These are phyloP conservation scores for Sarocladiaceae sp. DNA, from an alignment of 2,329 filamentous ascomycete species.

Conservation along the genomic window DNA sequence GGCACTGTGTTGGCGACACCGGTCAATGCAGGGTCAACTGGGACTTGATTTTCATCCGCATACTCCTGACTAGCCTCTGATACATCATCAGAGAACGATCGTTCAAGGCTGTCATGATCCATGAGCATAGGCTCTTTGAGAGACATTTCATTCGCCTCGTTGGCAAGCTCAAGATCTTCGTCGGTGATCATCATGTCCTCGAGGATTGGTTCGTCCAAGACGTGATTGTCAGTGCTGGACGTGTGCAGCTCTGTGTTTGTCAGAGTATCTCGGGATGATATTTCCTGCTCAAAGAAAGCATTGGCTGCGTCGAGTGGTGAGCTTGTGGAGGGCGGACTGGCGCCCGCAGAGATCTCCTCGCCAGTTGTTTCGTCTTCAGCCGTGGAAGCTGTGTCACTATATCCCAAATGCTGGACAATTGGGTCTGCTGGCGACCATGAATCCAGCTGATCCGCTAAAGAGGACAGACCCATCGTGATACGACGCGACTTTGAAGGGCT, in stretches of 20 bases:
- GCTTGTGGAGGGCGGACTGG: no score
- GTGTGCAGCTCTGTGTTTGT: not conserved
- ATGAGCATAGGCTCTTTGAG: conserved; percentile 41
- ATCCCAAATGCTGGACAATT: conserved; percentile 11
- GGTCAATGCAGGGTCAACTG: conserved; percentile 45
- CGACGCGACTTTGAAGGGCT: conserved; percentile 19
- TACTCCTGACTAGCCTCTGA: conserved; percentile 64
- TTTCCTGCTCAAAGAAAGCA: conserved; percentile 3
- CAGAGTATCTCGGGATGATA: not conserved
- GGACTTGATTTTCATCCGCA: conserved; percentile 61
- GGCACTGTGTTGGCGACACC: conserved; percentile 27
- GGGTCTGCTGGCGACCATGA: conserved; percentile 60
- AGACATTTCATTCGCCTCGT: conserved; percentile 58
- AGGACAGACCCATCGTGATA: conserved; percentile 52
- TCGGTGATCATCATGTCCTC: conserved; percentile 44
- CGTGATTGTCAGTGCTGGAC: not conserved
- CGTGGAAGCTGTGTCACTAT: not conserved
- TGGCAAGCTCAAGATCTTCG: conserved; percentile 54
- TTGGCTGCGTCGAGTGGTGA: no score
- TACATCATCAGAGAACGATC: conserved; percentile 40
- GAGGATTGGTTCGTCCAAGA: conserved; percentile 26
- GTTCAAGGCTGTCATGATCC: conserved; percentile 27
- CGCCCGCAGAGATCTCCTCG: not conserved
- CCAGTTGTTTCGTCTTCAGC: no score
- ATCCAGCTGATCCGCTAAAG: conserved; percentile 56